phyloP scores from a whole-genome alignment of 2,329 filamentous ascomycete species.

The Chaetomiaceae sp. region DNA sequence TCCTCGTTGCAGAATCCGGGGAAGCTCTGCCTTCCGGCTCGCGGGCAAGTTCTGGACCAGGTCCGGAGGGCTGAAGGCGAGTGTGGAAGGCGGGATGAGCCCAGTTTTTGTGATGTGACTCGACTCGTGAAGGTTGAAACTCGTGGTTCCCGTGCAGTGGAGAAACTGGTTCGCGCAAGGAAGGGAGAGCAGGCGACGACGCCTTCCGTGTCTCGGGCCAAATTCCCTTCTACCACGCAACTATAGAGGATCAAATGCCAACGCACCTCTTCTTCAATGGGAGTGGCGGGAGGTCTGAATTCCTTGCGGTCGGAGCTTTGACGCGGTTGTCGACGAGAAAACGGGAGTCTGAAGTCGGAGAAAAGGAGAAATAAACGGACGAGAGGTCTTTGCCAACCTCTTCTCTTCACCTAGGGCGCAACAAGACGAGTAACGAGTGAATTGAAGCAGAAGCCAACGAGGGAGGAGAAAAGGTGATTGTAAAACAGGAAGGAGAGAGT shows the following conservation, averaged over 20 bases:
- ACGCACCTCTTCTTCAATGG: constrained; percentile 24
- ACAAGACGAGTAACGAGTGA: constrained; percentile 25
- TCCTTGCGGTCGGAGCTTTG: background rate
- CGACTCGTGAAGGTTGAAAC: constrained; percentile 10
- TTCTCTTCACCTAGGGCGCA: background rate
- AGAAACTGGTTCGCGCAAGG: background rate
- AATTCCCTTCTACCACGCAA: background rate
- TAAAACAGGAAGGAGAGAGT: constrained; percentile 22
- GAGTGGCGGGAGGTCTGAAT: constrained; percentile 5
- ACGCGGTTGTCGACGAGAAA: background rate
- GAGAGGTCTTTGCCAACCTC: constrained; percentile 5
- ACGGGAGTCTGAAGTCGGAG: background rate
- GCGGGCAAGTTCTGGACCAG: background rate
- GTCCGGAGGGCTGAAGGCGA: background rate
- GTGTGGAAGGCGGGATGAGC: constrained; percentile 8
- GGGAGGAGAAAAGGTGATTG: constrained; percentile 23
- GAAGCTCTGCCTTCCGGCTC: background rate
- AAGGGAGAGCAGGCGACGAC: background rate
- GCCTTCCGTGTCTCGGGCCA: background rate
- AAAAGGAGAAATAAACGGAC: constrained; percentile 5
- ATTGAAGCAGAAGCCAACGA: constrained; percentile 25
- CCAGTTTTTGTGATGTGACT: constrained; percentile 4
- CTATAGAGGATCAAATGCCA: constrained; percentile 15
- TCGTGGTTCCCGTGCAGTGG: constrained; percentile 6
- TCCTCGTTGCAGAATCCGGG: background rate